Percentiles rank a stretch among this genome's conserved stretches.
These are phyloP conservation scores for Abrus pulchellus DNA, from an alignment of 306 rosid genomes.

Conservation along the genomic window DNA sequence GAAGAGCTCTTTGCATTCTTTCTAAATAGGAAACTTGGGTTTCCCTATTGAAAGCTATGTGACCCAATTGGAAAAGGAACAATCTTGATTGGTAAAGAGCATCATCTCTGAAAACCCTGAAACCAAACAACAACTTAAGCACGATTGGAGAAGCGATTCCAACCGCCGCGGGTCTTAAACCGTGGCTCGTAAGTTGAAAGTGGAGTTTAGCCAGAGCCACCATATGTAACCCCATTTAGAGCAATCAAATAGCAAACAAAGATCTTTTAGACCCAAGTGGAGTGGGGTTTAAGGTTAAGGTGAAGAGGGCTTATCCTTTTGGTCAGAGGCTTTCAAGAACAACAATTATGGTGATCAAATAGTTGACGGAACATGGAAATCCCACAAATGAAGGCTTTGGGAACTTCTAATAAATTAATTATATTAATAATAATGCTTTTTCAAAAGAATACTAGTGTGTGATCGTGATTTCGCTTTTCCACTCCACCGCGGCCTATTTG, in stretches of 20 bases:
- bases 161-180: constrained; percentile 43
- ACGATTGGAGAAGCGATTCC: constrained; percentile 44
- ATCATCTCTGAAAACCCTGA: constrained; percentile 47
- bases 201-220: constrained; percentile 48
- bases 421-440: neutral
- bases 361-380: neutral
- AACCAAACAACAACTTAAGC: constrained; percentile 54
- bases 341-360: neutral
- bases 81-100: constrained; percentile 51
- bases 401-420: neutral
- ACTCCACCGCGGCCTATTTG: neutral
- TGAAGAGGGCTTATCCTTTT: too few species aligned
- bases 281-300: too few species aligned
- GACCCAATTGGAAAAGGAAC: constrained; percentile 64
- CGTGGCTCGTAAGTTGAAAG: constrained; percentile 36
- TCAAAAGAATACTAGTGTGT: neutral
- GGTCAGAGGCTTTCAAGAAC: too few species aligned
- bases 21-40: neutral
- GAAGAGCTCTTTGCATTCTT: constrained; percentile 58
- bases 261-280: too few species aligned
- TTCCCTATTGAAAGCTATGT: constrained; percentile 46
- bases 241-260: too few species aligned
- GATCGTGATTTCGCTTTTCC: neutral
- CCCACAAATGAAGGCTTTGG: neutral
- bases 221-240: constrained; percentile 41